Conservation (phyloP, 2,329 filamentous ascomycete species). For the Akanthomyces muscarius region DNA sequence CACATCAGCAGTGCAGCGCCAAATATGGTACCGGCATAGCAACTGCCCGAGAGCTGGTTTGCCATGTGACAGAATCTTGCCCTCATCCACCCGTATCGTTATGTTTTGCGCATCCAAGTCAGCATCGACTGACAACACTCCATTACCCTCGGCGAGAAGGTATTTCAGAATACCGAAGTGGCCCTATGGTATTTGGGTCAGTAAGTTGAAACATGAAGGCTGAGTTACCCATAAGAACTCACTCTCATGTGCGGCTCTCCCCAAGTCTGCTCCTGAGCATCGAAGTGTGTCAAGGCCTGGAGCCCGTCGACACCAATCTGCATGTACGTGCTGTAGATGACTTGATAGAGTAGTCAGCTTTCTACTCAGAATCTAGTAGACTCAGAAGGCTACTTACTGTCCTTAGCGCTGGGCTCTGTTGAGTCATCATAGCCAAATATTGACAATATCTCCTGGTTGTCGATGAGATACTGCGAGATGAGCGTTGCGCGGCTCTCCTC, state of each 20-base stretch:
- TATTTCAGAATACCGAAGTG: neutral
- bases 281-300: neutral
- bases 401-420: neutral
- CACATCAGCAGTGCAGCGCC: conserved; percentile 58
- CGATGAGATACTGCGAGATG: conserved; percentile 41
- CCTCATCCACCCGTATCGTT: conserved; percentile 52
- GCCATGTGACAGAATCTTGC: conserved; percentile 52
- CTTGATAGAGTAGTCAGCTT: neutral
- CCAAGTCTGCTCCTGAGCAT: conserved; percentile 26
- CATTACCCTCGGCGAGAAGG: neutral
- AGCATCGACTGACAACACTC: conserved; percentile 39
- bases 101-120: conserved; percentile 40
- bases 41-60: conserved; percentile 56
- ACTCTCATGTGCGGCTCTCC: conserved; percentile 27
- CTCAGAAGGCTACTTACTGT: too few relatives aligned
- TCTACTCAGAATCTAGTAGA: neutral
- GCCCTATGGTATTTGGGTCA: neutral
- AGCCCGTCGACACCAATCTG: neutral
- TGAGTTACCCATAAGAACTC: too few relatives aligned
- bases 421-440: conserved; percentile 36
- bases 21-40: conserved; percentile 57
- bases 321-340: neutral
- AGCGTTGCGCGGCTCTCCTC: conserved; percentile 51
- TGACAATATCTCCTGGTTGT: conserved; percentile 38
- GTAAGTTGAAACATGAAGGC: too few relatives aligned